Evolutionary conservation across 495 filamentous ascomycete genomes (phyloP).

Genomic region (Acidomyces sp.): DNA sequence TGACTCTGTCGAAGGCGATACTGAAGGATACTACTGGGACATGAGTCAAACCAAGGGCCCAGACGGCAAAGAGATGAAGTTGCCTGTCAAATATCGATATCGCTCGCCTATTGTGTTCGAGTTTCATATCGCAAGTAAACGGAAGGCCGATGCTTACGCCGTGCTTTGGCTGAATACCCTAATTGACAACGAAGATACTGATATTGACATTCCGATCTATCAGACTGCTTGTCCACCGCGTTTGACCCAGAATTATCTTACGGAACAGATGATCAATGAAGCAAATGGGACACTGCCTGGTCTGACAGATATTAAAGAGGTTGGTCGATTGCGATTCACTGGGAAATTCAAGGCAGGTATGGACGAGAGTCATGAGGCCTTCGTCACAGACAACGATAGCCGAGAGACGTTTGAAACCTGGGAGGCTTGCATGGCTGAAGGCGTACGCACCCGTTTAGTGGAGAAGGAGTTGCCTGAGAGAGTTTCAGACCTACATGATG

Average conservation of each 20-base stretch:
- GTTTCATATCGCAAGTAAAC: constrained; percentile 56
- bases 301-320: constrained; percentile 56
- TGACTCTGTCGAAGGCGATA: constrained; percentile 21
- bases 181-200: constrained; percentile 58
- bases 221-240: constrained; percentile 56
- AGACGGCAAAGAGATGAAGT: constrained; percentile 45
- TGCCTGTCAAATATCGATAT: constrained; percentile 83
- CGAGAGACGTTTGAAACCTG: constrained; percentile 89
- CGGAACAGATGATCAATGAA: constrained; percentile 41
- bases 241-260: constrained; percentile 83
- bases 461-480: constrained; percentile 50
- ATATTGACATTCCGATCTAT: constrained; percentile 80
- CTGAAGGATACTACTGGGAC: constrained; percentile 48
- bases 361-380: constrained; percentile 70
- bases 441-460: constrained; percentile 58
- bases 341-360: constrained; percentile 79
- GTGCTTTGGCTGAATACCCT: constrained; percentile 77
- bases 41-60: constrained; percentile 34
- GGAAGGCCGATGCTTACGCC: constrained; percentile 58
- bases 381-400: constrained; percentile 75
- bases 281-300: constrained; percentile 32
- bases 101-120: constrained; percentile 81
- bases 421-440: constrained; percentile 80
- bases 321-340: constrained; percentile 68
- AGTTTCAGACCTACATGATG: constrained; percentile 61